Evolutionary conservation across 768 basidiomycete genomes (phyloP).

Genomic region (Dacryopinax spathularia): DNA sequence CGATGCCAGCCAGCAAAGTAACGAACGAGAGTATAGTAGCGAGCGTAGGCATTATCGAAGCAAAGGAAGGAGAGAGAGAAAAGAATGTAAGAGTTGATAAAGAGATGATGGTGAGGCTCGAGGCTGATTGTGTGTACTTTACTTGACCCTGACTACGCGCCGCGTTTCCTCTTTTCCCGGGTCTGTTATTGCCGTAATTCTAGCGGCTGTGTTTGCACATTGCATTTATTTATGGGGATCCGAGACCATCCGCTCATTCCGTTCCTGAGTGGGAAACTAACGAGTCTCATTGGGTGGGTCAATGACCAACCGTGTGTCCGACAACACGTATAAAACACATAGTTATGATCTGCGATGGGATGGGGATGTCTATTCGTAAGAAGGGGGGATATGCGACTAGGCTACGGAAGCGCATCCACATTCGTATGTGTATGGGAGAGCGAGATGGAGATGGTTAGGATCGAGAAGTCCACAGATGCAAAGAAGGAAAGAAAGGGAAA

Average conservation of each 20-base stretch:
- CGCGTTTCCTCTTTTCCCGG: background rate
- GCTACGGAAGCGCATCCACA: background rate
- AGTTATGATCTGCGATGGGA: no score
- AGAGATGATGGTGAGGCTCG: no score
- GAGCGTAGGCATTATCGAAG: slow-evolving; percentile 2
- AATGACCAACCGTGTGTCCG: background rate
- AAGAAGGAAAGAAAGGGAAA: background rate
- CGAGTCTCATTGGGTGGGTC: background rate
- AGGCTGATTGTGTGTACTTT: no score
- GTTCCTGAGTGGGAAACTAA: background rate
- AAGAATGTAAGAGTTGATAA: background rate
- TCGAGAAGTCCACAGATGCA: slow-evolving; percentile 1
- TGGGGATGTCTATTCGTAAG: background rate
- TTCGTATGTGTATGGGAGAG: background rate
- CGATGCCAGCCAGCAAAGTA: background rate
- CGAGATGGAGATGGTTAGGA: background rate
- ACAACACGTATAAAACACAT: background rate
- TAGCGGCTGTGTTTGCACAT: background rate
- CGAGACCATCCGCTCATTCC: background rate
- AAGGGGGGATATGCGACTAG: background rate
- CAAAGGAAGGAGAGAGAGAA: background rate
- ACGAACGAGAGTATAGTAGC: background rate
- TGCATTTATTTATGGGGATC: background rate
- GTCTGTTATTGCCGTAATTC: background rate
- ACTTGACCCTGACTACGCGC: slow-evolving; percentile 1